Evolutionary conservation across 805 yeast species (phyloP).

Genomic region (Torulaspora delbrueckii): DNA sequence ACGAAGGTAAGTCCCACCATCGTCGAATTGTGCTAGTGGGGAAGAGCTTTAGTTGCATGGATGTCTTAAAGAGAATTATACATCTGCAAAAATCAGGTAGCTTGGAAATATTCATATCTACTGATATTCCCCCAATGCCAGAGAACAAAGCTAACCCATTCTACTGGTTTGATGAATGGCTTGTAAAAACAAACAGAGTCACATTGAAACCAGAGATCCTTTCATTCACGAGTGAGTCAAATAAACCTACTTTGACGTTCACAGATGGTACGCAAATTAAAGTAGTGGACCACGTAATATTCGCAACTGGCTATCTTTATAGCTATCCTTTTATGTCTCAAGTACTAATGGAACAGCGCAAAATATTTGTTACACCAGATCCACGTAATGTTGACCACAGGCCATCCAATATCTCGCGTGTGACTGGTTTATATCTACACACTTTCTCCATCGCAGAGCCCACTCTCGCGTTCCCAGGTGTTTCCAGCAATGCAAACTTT

Average conservation of each 20-base stretch:
- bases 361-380: slow-evolving; percentile 17
- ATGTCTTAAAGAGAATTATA: slow-evolving; percentile 39
- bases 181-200: slow-evolving; percentile 30
- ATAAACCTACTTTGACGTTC: slow-evolving; percentile 28
- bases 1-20: slow-evolving; percentile 24
- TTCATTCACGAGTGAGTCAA: slow-evolving; percentile 22
- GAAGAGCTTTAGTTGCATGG: slow-evolving; percentile 39
- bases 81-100: slow-evolving; percentile 23
- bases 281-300: slow-evolving; percentile 38
- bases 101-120: slow-evolving; percentile 49
- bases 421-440: slow-evolving; percentile 43
- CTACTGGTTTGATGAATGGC: slow-evolving; percentile 39
- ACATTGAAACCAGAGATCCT: slow-evolving; percentile 32
- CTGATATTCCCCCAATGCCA: slow-evolving; percentile 49
- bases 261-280: slow-evolving; percentile 30
- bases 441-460: slow-evolving; percentile 45
- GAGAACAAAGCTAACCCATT: slow-evolving; percentile 43
- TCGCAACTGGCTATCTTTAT: slow-evolving; percentile 46
- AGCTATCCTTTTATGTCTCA: slow-evolving; percentile 19
- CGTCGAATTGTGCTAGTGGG: slow-evolving; percentile 38
- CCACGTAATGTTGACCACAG: slow-evolving; percentile 10
- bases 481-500: slow-evolving; percentile 24
- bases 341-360: slow-evolving; percentile 13
- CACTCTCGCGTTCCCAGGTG: slow-evolving; percentile 43
- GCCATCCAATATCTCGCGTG: slow-evolving; percentile 30